These are phyloP conservation scores for Cyamopsis tetragonoloba DNA, from an alignment of 306 rosid species.

Conservation along the genomic window DNA sequence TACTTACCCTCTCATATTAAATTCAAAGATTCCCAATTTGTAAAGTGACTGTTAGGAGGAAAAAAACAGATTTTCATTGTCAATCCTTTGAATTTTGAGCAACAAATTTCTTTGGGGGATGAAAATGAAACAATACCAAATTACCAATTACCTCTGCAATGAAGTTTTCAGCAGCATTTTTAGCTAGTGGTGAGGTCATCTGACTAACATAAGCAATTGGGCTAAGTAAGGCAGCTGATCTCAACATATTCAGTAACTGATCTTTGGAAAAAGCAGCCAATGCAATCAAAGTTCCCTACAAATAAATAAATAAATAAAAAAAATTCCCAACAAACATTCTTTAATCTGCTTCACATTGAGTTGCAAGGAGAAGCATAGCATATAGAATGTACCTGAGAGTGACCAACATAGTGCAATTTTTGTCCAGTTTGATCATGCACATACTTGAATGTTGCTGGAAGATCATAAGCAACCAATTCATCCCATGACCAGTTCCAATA, in stretches of 20 bases:
- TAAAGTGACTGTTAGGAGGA: slow-evolving; percentile 50
- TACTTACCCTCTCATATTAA: slow-evolving; percentile 66
- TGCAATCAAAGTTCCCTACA: slow-evolving; percentile 81
- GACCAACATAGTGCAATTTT: slow-evolving; percentile 83
- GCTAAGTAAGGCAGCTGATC: slow-evolving; percentile 84
- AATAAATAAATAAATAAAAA: no score
- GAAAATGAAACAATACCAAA: not conserved
- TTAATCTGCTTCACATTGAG: not conserved
- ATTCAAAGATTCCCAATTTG: slow-evolving; percentile 58
- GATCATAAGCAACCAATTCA: slow-evolving; percentile 86
- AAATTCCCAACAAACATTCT: slow-evolving; percentile 1
- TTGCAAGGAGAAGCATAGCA: not conserved
- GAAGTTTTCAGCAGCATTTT: slow-evolving; percentile 64
- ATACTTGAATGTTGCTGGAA: slow-evolving; percentile 74
- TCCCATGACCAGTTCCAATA: slow-evolving; percentile 99
- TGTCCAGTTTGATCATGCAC: slow-evolving; percentile 73
- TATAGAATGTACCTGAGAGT: slow-evolving; percentile 62
- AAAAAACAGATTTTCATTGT: slow-evolving; percentile 23
- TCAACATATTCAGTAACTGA: slow-evolving; percentile 46
- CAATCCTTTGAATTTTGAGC: not conserved
- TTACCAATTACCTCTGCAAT: slow-evolving; percentile 57
- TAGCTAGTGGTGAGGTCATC: slow-evolving; percentile 69
- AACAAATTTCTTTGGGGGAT: not conserved
- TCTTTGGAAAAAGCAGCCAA: slow-evolving; percentile 71
- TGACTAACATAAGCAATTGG: slow-evolving; percentile 83